Base-by-base conservation (phyloP, 2,329 filamentous ascomycete species). In the Claviceps pazoutovae region DNA sequence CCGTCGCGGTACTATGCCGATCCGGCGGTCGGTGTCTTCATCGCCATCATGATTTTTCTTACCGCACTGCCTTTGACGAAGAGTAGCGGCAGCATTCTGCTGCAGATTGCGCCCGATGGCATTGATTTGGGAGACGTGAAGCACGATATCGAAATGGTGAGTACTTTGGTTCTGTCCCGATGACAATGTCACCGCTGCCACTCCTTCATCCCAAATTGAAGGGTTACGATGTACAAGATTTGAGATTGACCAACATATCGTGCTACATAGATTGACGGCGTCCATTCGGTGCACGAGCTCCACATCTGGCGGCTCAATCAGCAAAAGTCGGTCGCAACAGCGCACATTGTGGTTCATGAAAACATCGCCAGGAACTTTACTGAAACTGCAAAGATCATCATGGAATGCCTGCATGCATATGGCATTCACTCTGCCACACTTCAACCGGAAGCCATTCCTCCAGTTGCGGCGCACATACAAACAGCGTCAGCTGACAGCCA, bases 261-360 rank as follows among this genome's bases (percentile, higher is more conserved):
- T 16, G 16, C 3, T n/a, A 44, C 14, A 44, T 13, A 83, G 76
- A 80, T 88, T 38, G 74, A 79, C 0, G 84, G 83, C 0, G 74
- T 88, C 17, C 63, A 78, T 19, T 80, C 80, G 0, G 74, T 88
- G 14, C 83, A 88, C 56, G 83, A 88, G 58, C 70, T 89, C 16
- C 84, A 87, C 57, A 77, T 88, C 55, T 89, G 86, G 84, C 74
- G 80, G 2, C 72, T 89, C 3, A 80, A 84, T 60, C 83, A 90
- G 65, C 73, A 73, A 49, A 87, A 86, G 59, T 72, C 78, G 4
- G 73, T 88, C 46, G 85, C 85, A 7, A 82, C 82, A 1, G 84
- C 81, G 1, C 84, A 88, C 60, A 68, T 89, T 1, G 73, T 83
- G 0, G 75, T 88, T 16, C 72, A 74, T 1, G 75, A 80, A 55